These are phyloP conservation scores for Scheffersomyces amazonensis DNA, from an alignment of 805 yeast species.

Conservation along the genomic window DNA sequence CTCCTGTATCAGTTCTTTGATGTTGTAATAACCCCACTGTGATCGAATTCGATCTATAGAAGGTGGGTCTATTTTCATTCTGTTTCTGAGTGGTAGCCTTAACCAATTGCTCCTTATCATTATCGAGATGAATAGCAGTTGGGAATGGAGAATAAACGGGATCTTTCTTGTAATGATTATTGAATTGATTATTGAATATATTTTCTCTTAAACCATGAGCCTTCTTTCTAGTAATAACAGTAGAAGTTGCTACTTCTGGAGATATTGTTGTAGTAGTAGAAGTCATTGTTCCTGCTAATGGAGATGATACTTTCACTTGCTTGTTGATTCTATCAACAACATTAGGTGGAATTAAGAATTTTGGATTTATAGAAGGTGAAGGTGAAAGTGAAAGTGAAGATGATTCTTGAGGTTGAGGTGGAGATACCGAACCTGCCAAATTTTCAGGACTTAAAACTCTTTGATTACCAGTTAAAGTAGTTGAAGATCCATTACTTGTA, in stretches of 20 bases:
- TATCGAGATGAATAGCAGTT: constrained; percentile 34
- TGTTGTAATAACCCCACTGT: constrained; percentile 38
- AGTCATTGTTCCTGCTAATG: not conserved
- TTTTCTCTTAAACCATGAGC: constrained; percentile 6
- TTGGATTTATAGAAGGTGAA: too few species aligned
- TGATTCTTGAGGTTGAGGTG: not conserved
- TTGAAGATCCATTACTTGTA: constrained; percentile 2
- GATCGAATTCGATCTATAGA: constrained; percentile 37
- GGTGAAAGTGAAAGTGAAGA: too few species aligned
- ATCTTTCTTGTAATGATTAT: constrained; percentile 49
- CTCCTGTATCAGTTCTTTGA: constrained; percentile 6
- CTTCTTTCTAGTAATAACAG: constrained; percentile 1
- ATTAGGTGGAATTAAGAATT: not conserved
- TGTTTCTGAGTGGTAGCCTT: constrained; percentile 16
- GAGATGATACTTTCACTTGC: not conserved
- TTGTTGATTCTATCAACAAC: not conserved
- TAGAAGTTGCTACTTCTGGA: not conserved
- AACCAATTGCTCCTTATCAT: constrained; percentile 24
- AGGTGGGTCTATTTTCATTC: constrained; percentile 21
- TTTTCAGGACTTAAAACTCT: too few species aligned
- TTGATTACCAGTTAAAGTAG: not conserved
- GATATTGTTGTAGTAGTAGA: not conserved
- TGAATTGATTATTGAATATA: constrained; percentile 24
- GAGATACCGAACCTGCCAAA: not conserved
- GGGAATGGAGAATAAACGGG: constrained; percentile 40